Conservation (phyloP, 2,329 filamentous ascomycete genomes). For the Blastomyces gilchristii region DNA sequence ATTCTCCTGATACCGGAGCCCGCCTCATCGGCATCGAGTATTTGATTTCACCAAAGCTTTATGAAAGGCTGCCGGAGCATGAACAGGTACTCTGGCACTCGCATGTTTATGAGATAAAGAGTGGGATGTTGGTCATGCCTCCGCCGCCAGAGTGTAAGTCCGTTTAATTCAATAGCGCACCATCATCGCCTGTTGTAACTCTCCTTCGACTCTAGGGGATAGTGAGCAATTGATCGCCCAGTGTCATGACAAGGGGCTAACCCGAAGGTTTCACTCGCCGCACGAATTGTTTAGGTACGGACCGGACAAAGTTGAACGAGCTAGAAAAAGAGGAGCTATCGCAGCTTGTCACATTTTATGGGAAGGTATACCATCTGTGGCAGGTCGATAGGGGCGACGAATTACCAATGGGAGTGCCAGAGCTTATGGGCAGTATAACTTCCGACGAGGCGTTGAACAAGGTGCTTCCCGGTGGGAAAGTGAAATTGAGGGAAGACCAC, state of each 20-base stretch:
- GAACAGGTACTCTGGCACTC: slow-evolving; percentile 74
- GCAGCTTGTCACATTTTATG: slow-evolving; percentile 48
- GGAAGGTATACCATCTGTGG: slow-evolving; percentile 81
- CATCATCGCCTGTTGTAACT: slow-evolving; percentile 10
- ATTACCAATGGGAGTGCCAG: slow-evolving; percentile 50
- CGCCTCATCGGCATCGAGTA: slow-evolving; percentile 78
- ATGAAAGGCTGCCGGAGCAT: slow-evolving; percentile 51
- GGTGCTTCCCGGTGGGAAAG: slow-evolving; percentile 22
- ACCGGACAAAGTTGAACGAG: background rate
- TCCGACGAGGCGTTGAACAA: slow-evolving; percentile 21
- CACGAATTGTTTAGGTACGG: background rate
- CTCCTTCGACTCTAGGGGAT: slow-evolving; percentile 36
- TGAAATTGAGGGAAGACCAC: slow-evolving; percentile 38
- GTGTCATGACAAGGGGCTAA: background rate
- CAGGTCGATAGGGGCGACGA: slow-evolving; percentile 65
- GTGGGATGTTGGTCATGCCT: slow-evolving; percentile 36
- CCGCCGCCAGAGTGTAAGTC: slow-evolving; percentile 18
- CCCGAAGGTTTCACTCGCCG: no score
- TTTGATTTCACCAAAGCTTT: slow-evolving; percentile 66
- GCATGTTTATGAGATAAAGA: slow-evolving; percentile 43
- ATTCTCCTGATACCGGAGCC: slow-evolving; percentile 55
- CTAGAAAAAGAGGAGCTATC: background rate
- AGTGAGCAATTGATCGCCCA: background rate
- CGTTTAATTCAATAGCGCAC: slow-evolving; percentile 11
- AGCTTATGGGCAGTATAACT: slow-evolving; percentile 54